Evolutionary conservation across 345 rosid genomes (phyloP).

Genomic region (Anacardium occidentale): DNA sequence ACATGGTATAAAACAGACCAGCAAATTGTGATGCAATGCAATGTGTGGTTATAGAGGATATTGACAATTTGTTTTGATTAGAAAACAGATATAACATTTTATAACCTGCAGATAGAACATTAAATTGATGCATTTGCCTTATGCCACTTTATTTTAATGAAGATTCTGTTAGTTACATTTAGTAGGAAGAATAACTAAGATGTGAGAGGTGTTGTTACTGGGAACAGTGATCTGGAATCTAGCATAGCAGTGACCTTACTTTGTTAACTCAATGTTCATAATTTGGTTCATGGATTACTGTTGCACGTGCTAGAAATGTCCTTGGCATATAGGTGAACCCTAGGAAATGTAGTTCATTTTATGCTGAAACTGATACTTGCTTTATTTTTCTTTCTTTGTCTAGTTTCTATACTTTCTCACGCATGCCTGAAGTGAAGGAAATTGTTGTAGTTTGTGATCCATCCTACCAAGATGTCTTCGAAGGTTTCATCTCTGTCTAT

Average conservation of each 20-base stretch:
- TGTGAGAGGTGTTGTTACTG: not conserved
- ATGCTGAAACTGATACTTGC: constrained; percentile 16
- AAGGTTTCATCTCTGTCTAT: constrained; percentile 47
- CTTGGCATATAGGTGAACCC: not conserved
- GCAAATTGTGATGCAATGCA: not conserved
- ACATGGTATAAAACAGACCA: not conserved
- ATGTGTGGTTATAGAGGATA: not conserved
- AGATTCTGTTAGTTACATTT: not conserved
- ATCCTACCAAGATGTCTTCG: constrained; percentile 75
- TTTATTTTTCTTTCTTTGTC: constrained; percentile 22
- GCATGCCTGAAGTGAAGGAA: constrained; percentile 79
- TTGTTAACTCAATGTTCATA: no score
- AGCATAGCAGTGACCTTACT: no score
- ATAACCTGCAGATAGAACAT: not conserved
- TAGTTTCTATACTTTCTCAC: constrained; percentile 81
- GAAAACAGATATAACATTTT: not conserved
- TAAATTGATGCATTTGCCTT: not conserved
- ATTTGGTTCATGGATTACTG: no score
- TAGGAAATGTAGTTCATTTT: not conserved
- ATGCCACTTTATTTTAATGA: not conserved
- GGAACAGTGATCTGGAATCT: no score
- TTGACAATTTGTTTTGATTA: not conserved
- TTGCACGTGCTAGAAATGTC: no score
- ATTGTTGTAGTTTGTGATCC: constrained; percentile 97
- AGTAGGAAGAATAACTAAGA: not conserved